phyloP scores from a whole-genome alignment of 2,329 filamentous ascomycete species.

The Colletotrichum lindemuthianum region DNA sequence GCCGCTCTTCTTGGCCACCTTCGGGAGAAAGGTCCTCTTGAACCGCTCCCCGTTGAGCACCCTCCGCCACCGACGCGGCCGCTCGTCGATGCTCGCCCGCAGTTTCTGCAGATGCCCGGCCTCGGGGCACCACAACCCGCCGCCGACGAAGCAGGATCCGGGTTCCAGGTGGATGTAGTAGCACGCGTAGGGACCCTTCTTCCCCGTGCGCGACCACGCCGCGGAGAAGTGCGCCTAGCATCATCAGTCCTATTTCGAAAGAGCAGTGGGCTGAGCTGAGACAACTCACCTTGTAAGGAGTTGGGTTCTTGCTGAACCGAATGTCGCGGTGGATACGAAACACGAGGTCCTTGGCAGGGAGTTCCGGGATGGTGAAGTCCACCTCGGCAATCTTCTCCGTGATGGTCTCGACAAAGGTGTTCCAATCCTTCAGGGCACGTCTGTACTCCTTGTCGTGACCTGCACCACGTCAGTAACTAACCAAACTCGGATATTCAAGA shows the following conservation, averaged over 20 bases:
- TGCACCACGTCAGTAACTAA: constrained; percentile 46
- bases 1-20: constrained; percentile 58
- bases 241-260: background rate
- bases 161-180: constrained; percentile 91
- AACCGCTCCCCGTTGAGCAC: constrained; percentile 71
- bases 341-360: constrained; percentile 85
- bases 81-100: constrained; percentile 78
- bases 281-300: constrained; percentile 81
- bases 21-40: constrained; percentile 69
- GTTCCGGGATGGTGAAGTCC: constrained; percentile 86
- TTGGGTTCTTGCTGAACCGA: constrained; percentile 84
- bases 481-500: constrained; percentile 12
- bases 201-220: constrained; percentile 86
- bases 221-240: constrained; percentile 80
- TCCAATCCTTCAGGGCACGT: constrained; percentile 81
- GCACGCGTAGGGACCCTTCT: constrained; percentile 86
- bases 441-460: constrained; percentile 85
- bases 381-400: constrained; percentile 75
- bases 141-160: constrained; percentile 76
- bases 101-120: constrained; percentile 71
- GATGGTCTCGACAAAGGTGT: constrained; percentile 78
- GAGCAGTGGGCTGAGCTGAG: background rate
- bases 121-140: constrained; percentile 85
- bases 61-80: constrained; percentile 74
- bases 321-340: constrained; percentile 91